Evolutionary conservation across 148 eudicot species (phyloP).

Genomic region (Fagopyrum tataricum): DNA sequence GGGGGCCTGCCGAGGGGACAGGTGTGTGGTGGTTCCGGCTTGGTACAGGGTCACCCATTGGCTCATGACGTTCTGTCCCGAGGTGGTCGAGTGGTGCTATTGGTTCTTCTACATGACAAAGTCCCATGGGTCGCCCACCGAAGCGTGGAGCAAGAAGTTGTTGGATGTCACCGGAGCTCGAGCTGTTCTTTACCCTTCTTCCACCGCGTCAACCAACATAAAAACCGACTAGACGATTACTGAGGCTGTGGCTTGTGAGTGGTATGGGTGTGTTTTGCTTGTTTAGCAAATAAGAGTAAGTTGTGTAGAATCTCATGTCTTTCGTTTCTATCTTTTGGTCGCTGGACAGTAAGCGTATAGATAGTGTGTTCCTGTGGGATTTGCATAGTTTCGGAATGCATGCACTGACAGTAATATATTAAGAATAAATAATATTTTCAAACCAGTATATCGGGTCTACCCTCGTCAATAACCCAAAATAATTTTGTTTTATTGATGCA

Average conservation of each 20-base stretch:
- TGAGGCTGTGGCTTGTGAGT: neutral
- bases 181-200: slow-evolving; percentile 18
- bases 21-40: slow-evolving; percentile 21
- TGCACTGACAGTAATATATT: too few relatives aligned
- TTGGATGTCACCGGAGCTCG: slow-evolving; percentile 19
- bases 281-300: neutral
- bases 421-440: too few relatives aligned
- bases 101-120: slow-evolving; percentile 14
- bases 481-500: too few relatives aligned
- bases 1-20: slow-evolving; percentile 23
- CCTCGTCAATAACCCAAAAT: too few relatives aligned
- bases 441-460: too few relatives aligned
- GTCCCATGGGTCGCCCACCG: slow-evolving; percentile 7
- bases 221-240: slow-evolving; percentile 11
- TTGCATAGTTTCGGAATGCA: too few relatives aligned
- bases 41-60: slow-evolving; percentile 23
- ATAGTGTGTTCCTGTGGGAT: too few relatives aligned
- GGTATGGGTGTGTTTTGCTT: neutral
- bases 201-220: slow-evolving; percentile 11
- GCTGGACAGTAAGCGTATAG: neutral
- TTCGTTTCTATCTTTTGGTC: neutral
- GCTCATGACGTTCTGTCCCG: slow-evolving; percentile 22
- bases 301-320: neutral
- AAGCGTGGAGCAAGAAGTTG: slow-evolving; percentile 22
- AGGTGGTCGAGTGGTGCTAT: slow-evolving; percentile 17